phyloP scores from a whole-genome alignment of 495 filamentous ascomycete genomes.

The Hypoxylon intermedium region DNA sequence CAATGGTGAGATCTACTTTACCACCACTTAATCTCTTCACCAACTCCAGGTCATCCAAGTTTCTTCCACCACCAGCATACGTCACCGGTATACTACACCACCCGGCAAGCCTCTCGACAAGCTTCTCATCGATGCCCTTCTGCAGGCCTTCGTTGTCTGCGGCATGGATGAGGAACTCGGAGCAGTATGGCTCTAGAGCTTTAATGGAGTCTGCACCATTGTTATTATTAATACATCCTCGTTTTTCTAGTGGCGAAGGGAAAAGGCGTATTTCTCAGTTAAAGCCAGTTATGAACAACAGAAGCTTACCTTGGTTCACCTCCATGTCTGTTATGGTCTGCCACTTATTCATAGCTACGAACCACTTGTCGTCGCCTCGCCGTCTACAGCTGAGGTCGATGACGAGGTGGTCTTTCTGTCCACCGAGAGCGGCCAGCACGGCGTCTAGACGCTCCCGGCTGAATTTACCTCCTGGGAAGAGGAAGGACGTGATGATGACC shows the following conservation, averaged over 20 bases:
- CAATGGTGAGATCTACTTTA: slow-evolving; percentile 92
- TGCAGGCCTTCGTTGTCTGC: slow-evolving; percentile 97
- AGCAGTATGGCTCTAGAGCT: slow-evolving; percentile 84
- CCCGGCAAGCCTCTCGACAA: slow-evolving; percentile 76
- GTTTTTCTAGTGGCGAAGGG: background rate
- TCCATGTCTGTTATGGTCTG: slow-evolving; percentile 97
- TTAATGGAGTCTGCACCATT: slow-evolving; percentile 75
- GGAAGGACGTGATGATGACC: slow-evolving; percentile 83
- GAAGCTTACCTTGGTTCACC: slow-evolving; percentile 71
- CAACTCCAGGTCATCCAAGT: slow-evolving; percentile 75
- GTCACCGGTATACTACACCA: slow-evolving; percentile 94
- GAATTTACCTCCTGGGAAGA: slow-evolving; percentile 86
- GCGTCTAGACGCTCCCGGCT: slow-evolving; percentile 73
- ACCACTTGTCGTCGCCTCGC: slow-evolving; percentile 74
- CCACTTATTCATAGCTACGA: slow-evolving; percentile 98
- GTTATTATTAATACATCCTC: slow-evolving; percentile 9
- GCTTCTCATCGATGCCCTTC: slow-evolving; percentile 82
- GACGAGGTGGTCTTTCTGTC: slow-evolving; percentile 81
- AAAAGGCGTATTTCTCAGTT: background rate
- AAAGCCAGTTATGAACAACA: background rate
- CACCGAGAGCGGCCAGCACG: slow-evolving; percentile 72
- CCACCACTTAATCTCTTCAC: slow-evolving; percentile 80
- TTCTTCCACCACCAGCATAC: slow-evolving; percentile 92
- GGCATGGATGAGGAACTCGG: slow-evolving; percentile 96
- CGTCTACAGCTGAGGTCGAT: slow-evolving; percentile 91